Conservation (phyloP, 1,284 basidiomycete genomes). For the Austroboletus niveus region DNA sequence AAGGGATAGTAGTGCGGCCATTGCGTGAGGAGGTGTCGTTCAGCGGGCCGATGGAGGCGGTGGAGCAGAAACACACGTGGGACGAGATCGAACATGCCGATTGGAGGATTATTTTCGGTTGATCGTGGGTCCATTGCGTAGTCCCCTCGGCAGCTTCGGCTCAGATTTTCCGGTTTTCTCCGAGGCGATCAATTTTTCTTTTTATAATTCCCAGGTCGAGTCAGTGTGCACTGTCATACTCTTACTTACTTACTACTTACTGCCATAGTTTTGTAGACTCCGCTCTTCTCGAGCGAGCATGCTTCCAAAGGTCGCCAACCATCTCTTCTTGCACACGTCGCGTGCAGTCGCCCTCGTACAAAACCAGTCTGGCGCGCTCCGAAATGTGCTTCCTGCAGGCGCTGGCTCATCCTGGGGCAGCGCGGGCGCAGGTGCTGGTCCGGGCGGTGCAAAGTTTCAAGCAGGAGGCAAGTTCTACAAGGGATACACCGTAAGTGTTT, state of each 20-base stretch:
- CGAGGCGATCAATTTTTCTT: conserved; percentile 15
- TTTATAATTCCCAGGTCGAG: conserved; percentile 10
- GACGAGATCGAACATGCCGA: conserved; percentile 15
- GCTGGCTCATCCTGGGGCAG: conserved; percentile 58
- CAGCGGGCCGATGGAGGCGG: conserved; percentile 1
- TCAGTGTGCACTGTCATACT: background rate
- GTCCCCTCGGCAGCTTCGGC: conserved; percentile 16
- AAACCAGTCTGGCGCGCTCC: conserved; percentile 61
- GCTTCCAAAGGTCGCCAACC: conserved; percentile 78
- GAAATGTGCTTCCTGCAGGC: conserved; percentile 62
- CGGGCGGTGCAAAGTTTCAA: conserved; percentile 66
- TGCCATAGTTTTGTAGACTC: background rate
- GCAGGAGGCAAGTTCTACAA: conserved; percentile 66
- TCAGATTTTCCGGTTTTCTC: conserved; percentile 16
- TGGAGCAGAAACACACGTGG: conserved; percentile 17
- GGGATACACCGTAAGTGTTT: conserved; percentile 48
- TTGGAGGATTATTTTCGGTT: conserved; percentile 13
- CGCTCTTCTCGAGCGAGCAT: conserved; percentile 38
- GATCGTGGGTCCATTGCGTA: conserved; percentile 2
- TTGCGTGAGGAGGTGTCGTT: conserved; percentile 22
- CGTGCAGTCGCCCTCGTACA: conserved; percentile 74
- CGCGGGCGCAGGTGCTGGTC: conserved; percentile 53
- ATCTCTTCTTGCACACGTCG: conserved; percentile 69
- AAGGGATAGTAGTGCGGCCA: conserved; percentile 11
- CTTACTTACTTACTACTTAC: too few species aligned